Base-by-base conservation (phyloP, 768 basidiomycete genomes). In the Naematelia aurantialba region DNA sequence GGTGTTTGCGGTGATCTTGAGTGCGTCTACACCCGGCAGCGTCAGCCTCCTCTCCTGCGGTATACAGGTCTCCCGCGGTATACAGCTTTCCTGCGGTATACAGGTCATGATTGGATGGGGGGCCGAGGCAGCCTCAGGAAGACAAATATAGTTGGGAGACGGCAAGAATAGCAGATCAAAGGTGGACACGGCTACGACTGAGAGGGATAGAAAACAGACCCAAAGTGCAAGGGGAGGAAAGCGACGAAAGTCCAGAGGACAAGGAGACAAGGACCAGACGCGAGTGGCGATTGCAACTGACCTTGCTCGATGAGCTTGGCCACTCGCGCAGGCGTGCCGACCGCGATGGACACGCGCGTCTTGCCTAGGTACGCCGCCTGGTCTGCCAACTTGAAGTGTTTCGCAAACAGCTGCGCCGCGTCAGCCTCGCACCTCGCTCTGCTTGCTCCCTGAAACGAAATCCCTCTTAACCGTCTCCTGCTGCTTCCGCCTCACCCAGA, bases 321-420 rank as follows among this genome's bases (percentile, higher is more conserved):
- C 44, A 98, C 80, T 68, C 94, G 83, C 26, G 88, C 88, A 24
- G 94, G 93, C 2, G 94, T 99, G 19, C 94, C 94, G 25, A 89
- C 89, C 19, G 91, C 94, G 44, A 87, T 82, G 21, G 87, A 88
- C 47, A 97, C 83, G 74, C 87, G 89, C n/a, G 91, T 93, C 65
- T 85, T 82, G 70, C 83, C 82, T 69, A 98, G 81, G 79, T 91
- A 89, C 14, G 84, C 80, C 69, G 88, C 84, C 76, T 98, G 93
- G 58, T 93, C 89, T 50, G 86, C 80, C 42, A 93, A 80, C 78
- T 93, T 96, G 79, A 94, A 85, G 74, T 98, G 93, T 77, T 87
- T 92, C 27, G 93, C 91, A 69, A 98, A 98, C 25, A 99, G 83
- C 76, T 78, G 56, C 17, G 10, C 11, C n/a, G 14, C 5, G 42